Evolutionary conservation across 108 stramenopile species (phyloP).

Genomic region (Epithemia pelagica): DNA sequence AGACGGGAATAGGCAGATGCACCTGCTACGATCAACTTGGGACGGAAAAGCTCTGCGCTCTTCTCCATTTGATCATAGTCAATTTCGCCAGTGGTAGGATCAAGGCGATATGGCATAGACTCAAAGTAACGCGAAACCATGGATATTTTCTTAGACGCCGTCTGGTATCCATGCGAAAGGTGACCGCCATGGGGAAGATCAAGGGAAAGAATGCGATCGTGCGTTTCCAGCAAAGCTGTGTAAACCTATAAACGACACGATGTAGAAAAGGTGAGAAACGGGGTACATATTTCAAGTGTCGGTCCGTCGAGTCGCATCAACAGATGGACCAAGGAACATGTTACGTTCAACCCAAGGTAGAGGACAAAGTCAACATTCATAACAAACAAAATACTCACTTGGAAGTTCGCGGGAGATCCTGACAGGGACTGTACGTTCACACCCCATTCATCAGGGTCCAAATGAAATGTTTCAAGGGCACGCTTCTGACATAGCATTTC

Average conservation of each 20-base stretch:
- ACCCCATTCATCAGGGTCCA: slow-evolving; percentile 90
- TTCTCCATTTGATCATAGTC: slow-evolving; percentile 97
- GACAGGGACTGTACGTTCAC: slow-evolving; percentile 93
- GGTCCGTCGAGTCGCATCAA: too few relatives aligned
- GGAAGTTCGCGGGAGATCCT: slow-evolving; percentile 99
- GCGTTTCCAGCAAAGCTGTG: slow-evolving; percentile 97
- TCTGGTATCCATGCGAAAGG: slow-evolving; percentile 96
- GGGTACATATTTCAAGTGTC: neutral
- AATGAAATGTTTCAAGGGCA: slow-evolving; percentile 91
- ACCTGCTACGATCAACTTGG: slow-evolving; percentile 98
- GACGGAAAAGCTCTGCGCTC: slow-evolving; percentile 95
- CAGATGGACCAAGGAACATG: too few relatives aligned
- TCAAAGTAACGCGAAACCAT: slow-evolving; percentile 95
- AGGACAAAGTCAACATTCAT: too few relatives aligned
- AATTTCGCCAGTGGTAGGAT: slow-evolving; percentile 91
- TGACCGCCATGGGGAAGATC: slow-evolving; percentile 99
- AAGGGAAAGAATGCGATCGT: slow-evolving; percentile 98
- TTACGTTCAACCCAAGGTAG: too few relatives aligned
- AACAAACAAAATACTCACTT: slow-evolving; percentile 37
- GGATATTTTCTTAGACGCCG: slow-evolving; percentile 93
- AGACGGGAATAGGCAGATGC: slow-evolving; percentile 97
- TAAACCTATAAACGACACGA: slow-evolving; percentile 68
- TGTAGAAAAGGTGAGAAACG: too few relatives aligned
- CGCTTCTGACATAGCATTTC: slow-evolving; percentile 95
- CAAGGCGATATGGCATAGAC: slow-evolving; percentile 97